Evolutionary conservation across 495 filamentous ascomycete genomes (phyloP), one percentile per base, ranked within the genome.

Genomic region (Hypoxylon lenormandii): DNA sequence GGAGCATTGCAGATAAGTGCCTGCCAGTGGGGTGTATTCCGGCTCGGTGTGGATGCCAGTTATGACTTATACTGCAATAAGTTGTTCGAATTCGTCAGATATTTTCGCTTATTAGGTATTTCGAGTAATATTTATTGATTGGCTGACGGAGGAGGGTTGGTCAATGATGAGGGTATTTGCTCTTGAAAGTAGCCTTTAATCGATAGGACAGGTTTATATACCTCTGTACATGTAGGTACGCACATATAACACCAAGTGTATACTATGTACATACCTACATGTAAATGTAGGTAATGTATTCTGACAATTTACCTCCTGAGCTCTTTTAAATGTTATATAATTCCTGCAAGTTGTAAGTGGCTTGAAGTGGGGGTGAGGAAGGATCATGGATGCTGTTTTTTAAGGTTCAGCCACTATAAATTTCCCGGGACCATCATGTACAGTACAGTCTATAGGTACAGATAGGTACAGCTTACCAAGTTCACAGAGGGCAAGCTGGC

Each of bases 21-120:
- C 68, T 71, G 54, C 62, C 68, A 71, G 68, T 71, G 68, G 68
- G 68, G 68, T 71, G 68, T 71, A 66, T 71, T 71, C 68, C 68
- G 68, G 58, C 53, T 71, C 58, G 68, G 68, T 71, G 68, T 49
- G 47, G 47, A 66, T 66, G 68, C 40, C 43, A 66, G 45, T 40
- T 23, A 33, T 33, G 10, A 3, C 4, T 33, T 33, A 21, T 47
- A 59, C 57, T 57, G 68, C 57, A 71, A 53, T 47, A 58, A 51
- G 5, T 57, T 11, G 47, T 52, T 45, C 57, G 52, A 55, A 49
- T 37, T 63, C 45, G 57, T 66, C 23, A 43, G 47, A 48, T 43
- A 52, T 33, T 51, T 21, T 49, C 38, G 66, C 49, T 54, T 51
- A 55, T 60, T 61, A 37, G 47, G 52, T 28, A 42, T 26, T 33